Evolutionary conservation across 2,329 filamentous ascomycete genomes (phyloP).

Genomic region (Aspergillus udagawae): DNA sequence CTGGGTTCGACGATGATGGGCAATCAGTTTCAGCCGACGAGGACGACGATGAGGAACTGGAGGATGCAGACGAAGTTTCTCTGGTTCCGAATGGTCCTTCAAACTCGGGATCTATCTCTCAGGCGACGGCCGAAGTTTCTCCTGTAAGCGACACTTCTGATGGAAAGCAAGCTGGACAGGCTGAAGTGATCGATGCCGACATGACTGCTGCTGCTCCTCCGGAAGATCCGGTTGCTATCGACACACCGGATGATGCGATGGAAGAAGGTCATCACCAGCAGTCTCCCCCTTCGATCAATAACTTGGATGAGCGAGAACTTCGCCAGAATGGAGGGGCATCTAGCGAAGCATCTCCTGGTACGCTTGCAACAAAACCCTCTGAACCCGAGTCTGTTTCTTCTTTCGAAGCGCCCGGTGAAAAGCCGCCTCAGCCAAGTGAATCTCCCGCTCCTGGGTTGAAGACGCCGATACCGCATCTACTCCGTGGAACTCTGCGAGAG

Average conservation of each 20-base stretch:
- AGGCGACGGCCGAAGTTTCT: constrained; percentile 15
- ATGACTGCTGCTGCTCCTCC: background rate
- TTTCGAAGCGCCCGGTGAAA: constrained; percentile 33
- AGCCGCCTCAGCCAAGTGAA: constrained; percentile 31
- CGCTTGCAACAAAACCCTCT: constrained; percentile 41
- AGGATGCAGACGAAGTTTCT: constrained; percentile 35
- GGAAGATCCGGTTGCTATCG: constrained; percentile 8
- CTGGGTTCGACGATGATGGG: constrained; percentile 24
- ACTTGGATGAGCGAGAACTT: constrained; percentile 15
- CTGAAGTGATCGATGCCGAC: constrained; percentile 3
- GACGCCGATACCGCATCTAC: constrained; percentile 73
- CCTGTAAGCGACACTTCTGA: constrained; percentile 23
- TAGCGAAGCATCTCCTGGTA: constrained; percentile 41
- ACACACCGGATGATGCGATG: background rate
- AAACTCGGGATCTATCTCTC: constrained; percentile 28
- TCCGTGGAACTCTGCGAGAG: constrained; percentile 84
- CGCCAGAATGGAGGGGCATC: constrained; percentile 32
- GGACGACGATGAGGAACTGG: constrained; percentile 23
- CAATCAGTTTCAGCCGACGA: constrained; percentile 19
- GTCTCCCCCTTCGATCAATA: constrained; percentile 7
- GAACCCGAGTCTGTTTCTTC: constrained; percentile 44
- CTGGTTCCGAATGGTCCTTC: constrained; percentile 30
- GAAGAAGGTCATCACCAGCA: background rate
- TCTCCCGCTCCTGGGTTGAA: constrained; percentile 48
- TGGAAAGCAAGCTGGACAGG: background rate